A percentile compares a stretch with the other conserved stretches of the same genome.
These are phyloP conservation scores for Aegilops umbellulata DNA, from an alignment of 176 grass and related monocot species.

Conservation along the genomic window DNA sequence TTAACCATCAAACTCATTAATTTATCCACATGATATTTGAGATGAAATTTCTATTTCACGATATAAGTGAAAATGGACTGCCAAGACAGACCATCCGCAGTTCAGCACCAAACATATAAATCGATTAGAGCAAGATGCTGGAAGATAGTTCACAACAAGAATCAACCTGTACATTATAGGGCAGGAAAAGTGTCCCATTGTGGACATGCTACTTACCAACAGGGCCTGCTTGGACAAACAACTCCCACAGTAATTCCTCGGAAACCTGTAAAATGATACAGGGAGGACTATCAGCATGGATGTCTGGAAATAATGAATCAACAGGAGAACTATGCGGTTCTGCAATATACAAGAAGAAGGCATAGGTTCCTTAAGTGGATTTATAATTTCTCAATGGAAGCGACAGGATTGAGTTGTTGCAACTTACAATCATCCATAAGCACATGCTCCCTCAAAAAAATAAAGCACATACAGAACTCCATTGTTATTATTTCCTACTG, in stretches of 20 bases:
- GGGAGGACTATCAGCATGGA: background rate
- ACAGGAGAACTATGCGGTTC: background rate
- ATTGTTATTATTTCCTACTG: background rate
- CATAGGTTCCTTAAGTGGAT: background rate
- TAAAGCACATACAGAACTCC: background rate
- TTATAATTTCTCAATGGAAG: background rate
- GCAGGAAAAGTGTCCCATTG: background rate
- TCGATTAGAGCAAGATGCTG: background rate
- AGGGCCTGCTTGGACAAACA: slow-evolving; percentile 96
- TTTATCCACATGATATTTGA: background rate
- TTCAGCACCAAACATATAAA: slow-evolving; percentile 12
- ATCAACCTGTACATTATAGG: background rate
- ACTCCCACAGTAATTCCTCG: slow-evolving; percentile 89
- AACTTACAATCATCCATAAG: background rate
- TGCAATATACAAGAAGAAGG: background rate
- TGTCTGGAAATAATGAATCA: background rate
- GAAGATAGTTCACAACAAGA: background rate
- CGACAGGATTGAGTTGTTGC: background rate
- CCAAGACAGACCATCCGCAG: slow-evolving; percentile 6
- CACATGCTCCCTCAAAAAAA: background rate
- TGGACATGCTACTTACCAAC: slow-evolving; percentile 67
- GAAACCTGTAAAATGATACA: slow-evolving; percentile 48
- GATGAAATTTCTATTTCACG: background rate
- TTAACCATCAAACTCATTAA: slow-evolving; percentile 4
- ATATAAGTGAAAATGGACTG: background rate